Percentiles rank a stretch among this genome's conserved stretches.
Evolutionary conservation across 2,329 filamentous ascomycete species (phyloP).

Genomic region (Ustilaginoidea virens): DNA sequence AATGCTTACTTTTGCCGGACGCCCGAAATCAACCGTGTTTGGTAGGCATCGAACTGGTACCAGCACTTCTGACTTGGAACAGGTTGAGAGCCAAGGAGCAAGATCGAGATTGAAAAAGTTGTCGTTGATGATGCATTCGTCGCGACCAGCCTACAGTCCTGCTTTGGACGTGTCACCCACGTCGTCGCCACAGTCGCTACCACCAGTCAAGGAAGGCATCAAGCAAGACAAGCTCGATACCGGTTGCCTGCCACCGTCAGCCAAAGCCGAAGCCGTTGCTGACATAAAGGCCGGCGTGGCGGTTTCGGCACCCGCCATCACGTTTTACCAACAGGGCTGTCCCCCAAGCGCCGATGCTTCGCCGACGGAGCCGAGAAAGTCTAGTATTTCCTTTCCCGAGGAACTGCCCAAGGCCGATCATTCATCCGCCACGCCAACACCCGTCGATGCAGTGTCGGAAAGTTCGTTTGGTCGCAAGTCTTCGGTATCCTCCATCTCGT

Average conservation of each 20-base stretch:
- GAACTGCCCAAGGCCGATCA: constrained; percentile 15
- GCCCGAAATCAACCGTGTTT: constrained; percentile 4
- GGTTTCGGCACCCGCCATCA: not conserved
- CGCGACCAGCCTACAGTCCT: constrained; percentile 15
- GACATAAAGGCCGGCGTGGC: too few relatives aligned
- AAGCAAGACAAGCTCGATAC: constrained; percentile 1
- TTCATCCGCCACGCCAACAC: constrained; percentile 4
- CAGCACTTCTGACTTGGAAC: too few relatives aligned
- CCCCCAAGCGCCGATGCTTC: constrained; percentile 8
- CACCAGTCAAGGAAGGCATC: constrained; percentile 1
- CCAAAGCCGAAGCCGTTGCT: too few relatives aligned
- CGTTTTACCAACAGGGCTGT: constrained; percentile 10
- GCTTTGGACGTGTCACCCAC: constrained; percentile 29
- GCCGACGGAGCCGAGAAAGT: constrained; percentile 16
- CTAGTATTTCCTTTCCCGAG: constrained; percentile 18
- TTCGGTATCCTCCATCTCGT: constrained; percentile 4
- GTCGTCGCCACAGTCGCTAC: constrained; percentile 12
- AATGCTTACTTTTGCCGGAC: constrained; percentile 6
- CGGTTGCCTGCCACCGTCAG: too few relatives aligned
- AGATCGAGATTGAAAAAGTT: constrained; percentile 4
- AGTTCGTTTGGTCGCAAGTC: constrained; percentile 5
- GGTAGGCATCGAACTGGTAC: constrained; percentile 3
- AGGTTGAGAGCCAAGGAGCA: constrained; percentile 4
- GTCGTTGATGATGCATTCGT: constrained; percentile 9
- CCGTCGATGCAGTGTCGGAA: constrained; percentile 3